Base-by-base conservation (phyloP, 495 filamentous ascomycete species). In the Penicillium steckii region DNA sequence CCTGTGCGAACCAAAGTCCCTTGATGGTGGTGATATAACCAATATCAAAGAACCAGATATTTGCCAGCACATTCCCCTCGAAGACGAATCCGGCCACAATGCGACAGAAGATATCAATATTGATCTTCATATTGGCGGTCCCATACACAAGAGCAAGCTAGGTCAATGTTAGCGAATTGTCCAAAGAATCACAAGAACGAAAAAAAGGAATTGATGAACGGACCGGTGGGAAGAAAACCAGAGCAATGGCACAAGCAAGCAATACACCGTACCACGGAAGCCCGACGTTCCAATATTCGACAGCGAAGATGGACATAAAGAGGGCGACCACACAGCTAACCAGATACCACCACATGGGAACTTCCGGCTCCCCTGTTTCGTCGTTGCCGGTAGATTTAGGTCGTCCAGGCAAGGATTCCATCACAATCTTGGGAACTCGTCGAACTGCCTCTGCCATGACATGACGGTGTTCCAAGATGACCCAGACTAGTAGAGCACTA, bases 101-200 rank as follows among this genome's bases (percentile, higher is more conserved):
- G 59, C 92, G 88, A 67, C 90, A 91, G 32, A 68, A 67, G 54
- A 91, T 78, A 64, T 89, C 92, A 61, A 91, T 86, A 59, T 81
- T 86, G 61, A 81, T 86, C 61, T 91, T 88, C 42, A 90, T 85
- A 61, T 93, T 94, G 22, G 90, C 88, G 46, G 91, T 90, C 7
- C 88, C 90, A 82, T 89, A 92, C 46, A 93, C 85, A 41, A 92
- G 88, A 44, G 89, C 89, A 53, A 90, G 86, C 44, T 90, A 38
- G n/a, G n/a, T n/a, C n/a, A n/a, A n/a, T n/a, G n/a, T n/a, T n/a
- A n/a, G n/a, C n/a, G n/a, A n/a, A n/a, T n/a, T n/a, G n/a, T n/a
- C n/a, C n/a, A n/a, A n/a, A n/a, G n/a, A n/a, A n/a, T n/a, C n/a
- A n/a, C n/a, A n/a, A n/a, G 19, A 42, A 32, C 84, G 48, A n/a